These are phyloP conservation scores for Allium fistulosum DNA, from an alignment of 106 monocot genomes.

Conservation along the genomic window DNA sequence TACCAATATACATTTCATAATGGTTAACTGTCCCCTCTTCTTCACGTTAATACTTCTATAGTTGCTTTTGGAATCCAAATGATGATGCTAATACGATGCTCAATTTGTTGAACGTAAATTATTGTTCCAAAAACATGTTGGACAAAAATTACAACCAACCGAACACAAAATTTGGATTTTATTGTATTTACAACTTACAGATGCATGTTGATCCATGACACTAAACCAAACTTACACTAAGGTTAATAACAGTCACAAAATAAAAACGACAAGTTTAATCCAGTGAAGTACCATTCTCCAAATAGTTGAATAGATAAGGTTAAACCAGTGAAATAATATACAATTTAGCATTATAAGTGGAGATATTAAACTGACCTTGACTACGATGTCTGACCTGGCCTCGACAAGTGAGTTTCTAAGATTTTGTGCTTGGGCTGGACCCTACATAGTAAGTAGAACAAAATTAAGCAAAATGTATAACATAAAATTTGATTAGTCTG, in stretches of 20 bases:
- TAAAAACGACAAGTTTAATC: neutral
- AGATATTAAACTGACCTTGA: conserved; percentile 25
- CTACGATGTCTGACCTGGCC: conserved; percentile 42
- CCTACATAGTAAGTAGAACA: conserved; percentile 12
- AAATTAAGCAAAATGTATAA: neutral
- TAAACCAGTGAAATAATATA: neutral
- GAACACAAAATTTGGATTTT: neutral
- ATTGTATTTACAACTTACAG: neutral
- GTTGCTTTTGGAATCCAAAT: too few species aligned
- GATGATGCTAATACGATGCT: too few species aligned
- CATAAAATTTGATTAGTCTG: too few species aligned
- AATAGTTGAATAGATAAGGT: neutral
- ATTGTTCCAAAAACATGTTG: too few species aligned
- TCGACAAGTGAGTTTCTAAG: conserved; percentile 44
- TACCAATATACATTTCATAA: too few species aligned
- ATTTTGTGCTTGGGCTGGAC: conserved; percentile 60
- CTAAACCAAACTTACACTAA: too few species aligned
- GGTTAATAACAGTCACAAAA: neutral
- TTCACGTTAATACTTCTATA: too few species aligned
- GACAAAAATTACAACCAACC: too few species aligned
- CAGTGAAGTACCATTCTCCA: neutral
- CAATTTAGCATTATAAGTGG: neutral
- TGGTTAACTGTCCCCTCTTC: too few species aligned
- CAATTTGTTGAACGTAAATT: too few species aligned
- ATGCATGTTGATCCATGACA: neutral